phyloP scores from a whole-genome alignment of 2,329 filamentous ascomycete species.

The Penicillium brevicompactum region DNA sequence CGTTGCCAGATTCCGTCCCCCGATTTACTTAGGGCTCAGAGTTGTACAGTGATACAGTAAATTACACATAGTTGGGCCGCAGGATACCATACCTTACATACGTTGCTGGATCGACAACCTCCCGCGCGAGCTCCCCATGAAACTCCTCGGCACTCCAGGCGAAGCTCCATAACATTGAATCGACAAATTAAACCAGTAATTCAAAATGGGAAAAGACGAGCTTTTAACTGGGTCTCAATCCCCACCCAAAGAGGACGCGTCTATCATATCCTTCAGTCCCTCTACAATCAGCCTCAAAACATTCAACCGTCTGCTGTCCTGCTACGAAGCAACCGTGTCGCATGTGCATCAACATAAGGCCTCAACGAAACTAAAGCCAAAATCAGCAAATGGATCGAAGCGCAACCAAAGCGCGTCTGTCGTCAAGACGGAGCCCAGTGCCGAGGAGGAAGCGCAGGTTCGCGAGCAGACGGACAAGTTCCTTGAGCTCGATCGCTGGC shows the following conservation, averaged over 20 bases:
- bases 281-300: constrained; percentile 26
- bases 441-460: constrained; percentile 14
- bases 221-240: neutral
- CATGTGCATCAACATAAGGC: constrained; percentile 28
- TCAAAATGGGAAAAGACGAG: neutral
- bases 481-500: constrained; percentile 39
- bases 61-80: neutral
- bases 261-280: constrained; percentile 23
- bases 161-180: too few species aligned
- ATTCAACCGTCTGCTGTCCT: constrained; percentile 29
- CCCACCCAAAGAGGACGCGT: neutral
- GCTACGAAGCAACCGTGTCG: constrained; percentile 30
- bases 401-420: constrained; percentile 2
- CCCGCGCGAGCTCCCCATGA: neutral
- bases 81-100: neutral
- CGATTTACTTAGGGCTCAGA: neutral
- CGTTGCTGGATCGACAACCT: neutral
- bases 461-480: constrained; percentile 29
- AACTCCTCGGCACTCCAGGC: neutral
- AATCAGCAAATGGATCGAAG: constrained; percentile 17
- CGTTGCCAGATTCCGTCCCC: too few species aligned
- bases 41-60: neutral
- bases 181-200: neutral
- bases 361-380: constrained; percentile 20
- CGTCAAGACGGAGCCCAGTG: constrained; percentile 1